Evolutionary conservation across 1,139 yeast species (phyloP), one percentile per base, ranked within the genome.

Genomic region (Yamadazyma triangularis): DNA sequence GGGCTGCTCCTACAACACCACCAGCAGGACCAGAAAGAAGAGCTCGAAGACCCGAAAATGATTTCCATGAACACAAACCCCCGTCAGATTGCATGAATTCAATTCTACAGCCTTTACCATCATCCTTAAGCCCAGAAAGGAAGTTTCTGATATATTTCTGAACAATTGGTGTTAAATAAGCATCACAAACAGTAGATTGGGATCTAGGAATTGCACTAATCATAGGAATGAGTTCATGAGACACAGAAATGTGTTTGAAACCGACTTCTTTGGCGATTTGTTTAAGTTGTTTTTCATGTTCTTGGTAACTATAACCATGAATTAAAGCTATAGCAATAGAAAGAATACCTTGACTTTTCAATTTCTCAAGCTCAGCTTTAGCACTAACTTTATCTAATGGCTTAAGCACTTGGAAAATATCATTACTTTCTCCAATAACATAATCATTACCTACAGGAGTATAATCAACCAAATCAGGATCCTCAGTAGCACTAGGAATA

Each of bases 81-180:
- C 79, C 79, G 41, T 73, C 79, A n/a, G 77, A 70, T 48, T 72
- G 78, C 79, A 73, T 73, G 42, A 73, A 73, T 41, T 71, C 61
- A 25, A 73, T 57, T 29, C 49, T 32, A 15, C 48, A 45, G 16
- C 37, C 36, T 5, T 27, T 23, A 16, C 39, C 42, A 2, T 76
- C 75, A n/a, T n/a, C n/a, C 22, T 58, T 58, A 41, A 83, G 64
- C 3, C 89, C 89, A 4, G 64, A 48, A 26, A 77, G 72, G 45
- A 84, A 79, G 15, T 77, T 72, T 15, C 64, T 53, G 26, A 83
- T 60, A 49, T 83, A 83, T 20, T 73, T 65, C 36, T 73, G 65
- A 28, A 83, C 79, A 30, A 77, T 82, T 1, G 93, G 93, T 3
- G 88, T 80, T 34, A 83, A 55, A 48, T 83, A 83, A 1, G 91